These are phyloP conservation scores for Sclerotinia trifoliorum DNA, from an alignment of 2,329 filamentous ascomycete species.

Conservation along the genomic window DNA sequence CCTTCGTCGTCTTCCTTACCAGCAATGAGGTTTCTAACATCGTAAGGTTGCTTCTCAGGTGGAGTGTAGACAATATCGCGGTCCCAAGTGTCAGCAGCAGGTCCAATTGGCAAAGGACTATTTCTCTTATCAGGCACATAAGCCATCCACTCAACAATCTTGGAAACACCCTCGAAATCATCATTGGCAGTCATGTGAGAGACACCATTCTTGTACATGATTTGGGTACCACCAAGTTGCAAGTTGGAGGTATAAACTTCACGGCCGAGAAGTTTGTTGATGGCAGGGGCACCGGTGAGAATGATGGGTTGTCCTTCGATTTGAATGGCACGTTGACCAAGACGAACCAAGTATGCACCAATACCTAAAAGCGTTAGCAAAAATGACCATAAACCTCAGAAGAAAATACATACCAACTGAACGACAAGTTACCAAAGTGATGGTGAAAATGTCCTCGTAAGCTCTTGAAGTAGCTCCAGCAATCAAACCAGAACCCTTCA, in stretches of 20 bases:
- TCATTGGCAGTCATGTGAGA: slow-evolving; percentile 98
- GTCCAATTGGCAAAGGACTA: slow-evolving; percentile 87
- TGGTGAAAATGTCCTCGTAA: slow-evolving; percentile 98
- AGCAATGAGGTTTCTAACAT: slow-evolving; percentile 89
- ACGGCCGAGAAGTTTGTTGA: slow-evolving; percentile 97
- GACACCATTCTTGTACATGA: slow-evolving; percentile 99
- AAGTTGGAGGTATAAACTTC: slow-evolving; percentile 99
- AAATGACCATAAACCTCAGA: background rate
- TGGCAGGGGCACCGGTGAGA: slow-evolving; percentile 90
- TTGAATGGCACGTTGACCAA: slow-evolving; percentile 97
- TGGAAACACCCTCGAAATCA: slow-evolving; percentile 95
- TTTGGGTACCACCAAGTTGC: slow-evolving; percentile 99
- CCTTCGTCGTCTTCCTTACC: slow-evolving; percentile 78
- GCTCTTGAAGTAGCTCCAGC: slow-evolving; percentile 94
- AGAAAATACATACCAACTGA: slow-evolving; percentile 70
- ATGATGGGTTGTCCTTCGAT: slow-evolving; percentile 99
- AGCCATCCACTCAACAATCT: slow-evolving; percentile 98
- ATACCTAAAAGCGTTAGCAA: slow-evolving; percentile 61
- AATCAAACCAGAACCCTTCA: slow-evolving; percentile 96
- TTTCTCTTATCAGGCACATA: slow-evolving; percentile 96
- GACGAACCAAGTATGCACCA: slow-evolving; percentile 95
- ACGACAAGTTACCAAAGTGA: slow-evolving; percentile 94
- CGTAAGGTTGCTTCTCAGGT: slow-evolving; percentile 77
- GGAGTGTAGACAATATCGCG: slow-evolving; percentile 83
- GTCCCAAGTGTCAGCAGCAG: slow-evolving; percentile 84